Evolutionary conservation across 495 filamentous ascomycete species (phyloP).

Genomic region (Daldinia childiae): DNA sequence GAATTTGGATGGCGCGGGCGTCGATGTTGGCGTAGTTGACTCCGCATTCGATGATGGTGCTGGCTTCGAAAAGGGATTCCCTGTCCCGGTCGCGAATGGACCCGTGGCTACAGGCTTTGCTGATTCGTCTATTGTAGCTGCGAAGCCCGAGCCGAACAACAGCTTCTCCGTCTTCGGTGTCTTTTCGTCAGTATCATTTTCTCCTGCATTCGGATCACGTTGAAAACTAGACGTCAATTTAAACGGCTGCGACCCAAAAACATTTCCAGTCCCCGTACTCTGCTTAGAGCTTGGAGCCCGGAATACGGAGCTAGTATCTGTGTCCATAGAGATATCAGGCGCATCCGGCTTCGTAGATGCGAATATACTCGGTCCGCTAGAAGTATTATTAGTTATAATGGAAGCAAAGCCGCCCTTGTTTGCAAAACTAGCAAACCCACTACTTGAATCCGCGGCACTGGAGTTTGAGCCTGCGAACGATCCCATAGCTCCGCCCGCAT

Average conservation of each 20-base stretch:
- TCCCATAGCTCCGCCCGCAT: slow-evolving; percentile 18
- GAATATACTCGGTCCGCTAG: slow-evolving; percentile 58
- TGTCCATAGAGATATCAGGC: slow-evolving; percentile 54
- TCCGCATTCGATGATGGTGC: slow-evolving; percentile 45
- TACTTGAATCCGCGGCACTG: slow-evolving; percentile 40
- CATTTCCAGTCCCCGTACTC: slow-evolving; percentile 46
- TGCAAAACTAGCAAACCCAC: slow-evolving; percentile 70
- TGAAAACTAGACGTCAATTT: slow-evolving; percentile 84
- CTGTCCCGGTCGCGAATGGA: slow-evolving; percentile 30
- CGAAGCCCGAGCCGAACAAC: slow-evolving; percentile 68
- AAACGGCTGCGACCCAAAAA: slow-evolving; percentile 71
- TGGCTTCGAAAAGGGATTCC: slow-evolving; percentile 45
- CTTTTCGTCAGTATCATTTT: slow-evolving; percentile 60
- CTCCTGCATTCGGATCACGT: slow-evolving; percentile 70
- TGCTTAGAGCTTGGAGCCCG: slow-evolving; percentile 57
- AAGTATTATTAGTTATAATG: slow-evolving; percentile 45
- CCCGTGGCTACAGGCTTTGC: slow-evolving; percentile 47
- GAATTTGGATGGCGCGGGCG: slow-evolving; percentile 61
- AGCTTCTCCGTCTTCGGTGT: slow-evolving; percentile 53
- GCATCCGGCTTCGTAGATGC: slow-evolving; percentile 54
- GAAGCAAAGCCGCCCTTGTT: slow-evolving; percentile 66
- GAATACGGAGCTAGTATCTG: slow-evolving; percentile 52
- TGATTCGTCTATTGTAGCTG: slow-evolving; percentile 58
- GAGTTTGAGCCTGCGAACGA: slow-evolving; percentile 46
- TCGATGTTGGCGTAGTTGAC: slow-evolving; percentile 67